A percentile compares a stretch with the other conserved stretches of the same genome.
Conservation (phyloP, 208 protist genomes). For the Trypanosoma rangeli region DNA sequence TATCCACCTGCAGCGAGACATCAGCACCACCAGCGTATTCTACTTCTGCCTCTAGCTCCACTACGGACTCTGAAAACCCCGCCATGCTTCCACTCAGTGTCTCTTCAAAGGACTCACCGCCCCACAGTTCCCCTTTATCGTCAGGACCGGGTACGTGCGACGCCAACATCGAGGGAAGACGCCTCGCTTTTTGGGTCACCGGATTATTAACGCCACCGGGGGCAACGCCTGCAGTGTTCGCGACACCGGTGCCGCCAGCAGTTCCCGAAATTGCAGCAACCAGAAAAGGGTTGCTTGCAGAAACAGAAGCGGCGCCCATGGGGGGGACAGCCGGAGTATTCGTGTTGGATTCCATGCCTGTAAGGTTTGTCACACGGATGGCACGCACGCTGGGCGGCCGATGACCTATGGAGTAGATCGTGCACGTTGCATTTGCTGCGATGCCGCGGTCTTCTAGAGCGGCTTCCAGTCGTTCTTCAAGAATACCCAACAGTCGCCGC, state of each 20-base stretch:
- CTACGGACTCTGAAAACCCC: constrained; percentile 4
- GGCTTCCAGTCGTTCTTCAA: constrained; percentile 81
- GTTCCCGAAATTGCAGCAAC: background rate
- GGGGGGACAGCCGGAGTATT: background rate
- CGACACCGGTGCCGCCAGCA: background rate
- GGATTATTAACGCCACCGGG: background rate
- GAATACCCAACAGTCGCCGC: constrained; percentile 5
- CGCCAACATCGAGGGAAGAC: background rate
- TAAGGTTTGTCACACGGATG: constrained; percentile 52
- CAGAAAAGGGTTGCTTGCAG: background rate
- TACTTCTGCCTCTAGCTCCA: constrained; percentile 80
- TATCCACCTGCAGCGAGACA: constrained; percentile 61
- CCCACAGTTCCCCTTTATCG: constrained; percentile 13
- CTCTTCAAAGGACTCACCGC: constrained; percentile 12
- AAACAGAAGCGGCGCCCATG: background rate
- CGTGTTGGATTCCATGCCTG: constrained; percentile 16
- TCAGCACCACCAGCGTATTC: constrained; percentile 78
- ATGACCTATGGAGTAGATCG: constrained; percentile 58
- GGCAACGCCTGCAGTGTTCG: background rate
- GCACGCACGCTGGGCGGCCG: constrained; percentile 59
- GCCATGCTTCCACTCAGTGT: background rate
- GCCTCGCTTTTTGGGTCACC: constrained; percentile 5
- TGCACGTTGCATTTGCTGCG: constrained; percentile 63
- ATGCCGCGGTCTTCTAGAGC: constrained; percentile 80
- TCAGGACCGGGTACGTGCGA: background rate